Evolutionary conservation across 768 basidiomycete genomes (phyloP), one percentile per base, ranked within the genome.

Genomic region (Psilocybe sp.): DNA sequence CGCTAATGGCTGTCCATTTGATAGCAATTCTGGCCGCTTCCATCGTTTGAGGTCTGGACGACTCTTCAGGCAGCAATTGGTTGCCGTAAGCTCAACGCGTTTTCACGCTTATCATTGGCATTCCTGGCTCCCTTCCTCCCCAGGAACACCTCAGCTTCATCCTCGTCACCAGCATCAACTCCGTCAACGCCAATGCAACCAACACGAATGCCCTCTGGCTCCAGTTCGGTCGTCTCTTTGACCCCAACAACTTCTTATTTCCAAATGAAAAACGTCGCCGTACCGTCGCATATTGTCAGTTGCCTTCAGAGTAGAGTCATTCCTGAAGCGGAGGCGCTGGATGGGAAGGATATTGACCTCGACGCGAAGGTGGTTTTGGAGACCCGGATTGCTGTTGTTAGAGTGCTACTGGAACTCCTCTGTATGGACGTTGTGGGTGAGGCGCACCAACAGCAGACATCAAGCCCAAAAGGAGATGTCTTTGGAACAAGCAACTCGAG

Each of bases 21-120:
- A 20, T 53, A 83, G 78, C 69, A 76, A 53, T 76, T 77, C 59
- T 84, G 83, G 82, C 66, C 71, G 9, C 57, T 63, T 5, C 61
- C 64, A n/a, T 58, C 66, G 15, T 58, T 63, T 3, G 52, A 65
- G 15, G 53, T 60, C 5, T 69, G 73, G 33, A 78, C 79, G 4
- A 71, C 78, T 2, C 60, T 84, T 4, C 65, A 78, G 16, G 65
- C 68, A 5, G 65, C 71, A 4, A 75, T 84, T 28, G 72, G 78
- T 46, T 64, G 69, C 18, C 74, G 79, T 15, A 80, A 76, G 47
- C 60, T 87, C 12, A 66, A 62, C 34, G 54, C 57, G 14, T 65
- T 73, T 39, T 69, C 68, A 45, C 55, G 57, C 62, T 63, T 39
- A 72, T 77, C 61, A 57, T 68, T 40, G 64, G 61, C 34, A 61